Base-by-base conservation (phyloP, 257 asterid species). In the Agastache rugosa region DNA sequence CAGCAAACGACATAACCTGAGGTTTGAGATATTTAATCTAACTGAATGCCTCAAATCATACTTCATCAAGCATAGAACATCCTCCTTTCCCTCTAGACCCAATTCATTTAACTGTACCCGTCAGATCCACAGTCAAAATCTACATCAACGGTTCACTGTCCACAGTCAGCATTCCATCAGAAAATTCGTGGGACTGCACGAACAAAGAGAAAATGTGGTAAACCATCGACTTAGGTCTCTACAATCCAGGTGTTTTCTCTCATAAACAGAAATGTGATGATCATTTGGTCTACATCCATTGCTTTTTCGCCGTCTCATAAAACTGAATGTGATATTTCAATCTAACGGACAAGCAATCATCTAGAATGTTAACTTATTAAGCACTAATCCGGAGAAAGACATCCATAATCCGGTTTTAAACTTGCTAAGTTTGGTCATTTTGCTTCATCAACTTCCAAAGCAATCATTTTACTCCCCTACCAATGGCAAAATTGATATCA, bases 41-140 rank as follows among this genome's bases (percentile, higher is more conserved):
- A 60, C 25, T 6, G 39, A 29, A 72, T 7, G 48, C 59, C 35
- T 72, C n/a, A 72, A 44, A n/a, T 22, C 34, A 45, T 45, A 11
- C 62, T 60, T 72, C 3, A 47, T n/a, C 69, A 71, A 16, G 15
- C 50, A 45, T 37, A 47, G 22, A 17, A 19, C 11, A 11, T 35
- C 39, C 72, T 19, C 5, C 53, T 55, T 5, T 71, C 25, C 47
- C 11, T 27, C n/a, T 25, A 27, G 4, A 60, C 72, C 25, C 31
- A 15, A 74, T 45, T 48, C 42, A 6, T 34, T 53, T 34, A 25
- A 19, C 51, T 19, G 11, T 12, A 45, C 27, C n/a, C 35, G 5
- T 29, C 39, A 58, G 5, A 11, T 12, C 55, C 55, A 23, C 25
- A 6, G 15, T 29, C 50, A 29, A 29, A 9, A 12, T 51, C 20